These are phyloP conservation scores for Saccharomycopsis olivae DNA, from an alignment of 805 yeast species.

Conservation along the genomic window DNA sequence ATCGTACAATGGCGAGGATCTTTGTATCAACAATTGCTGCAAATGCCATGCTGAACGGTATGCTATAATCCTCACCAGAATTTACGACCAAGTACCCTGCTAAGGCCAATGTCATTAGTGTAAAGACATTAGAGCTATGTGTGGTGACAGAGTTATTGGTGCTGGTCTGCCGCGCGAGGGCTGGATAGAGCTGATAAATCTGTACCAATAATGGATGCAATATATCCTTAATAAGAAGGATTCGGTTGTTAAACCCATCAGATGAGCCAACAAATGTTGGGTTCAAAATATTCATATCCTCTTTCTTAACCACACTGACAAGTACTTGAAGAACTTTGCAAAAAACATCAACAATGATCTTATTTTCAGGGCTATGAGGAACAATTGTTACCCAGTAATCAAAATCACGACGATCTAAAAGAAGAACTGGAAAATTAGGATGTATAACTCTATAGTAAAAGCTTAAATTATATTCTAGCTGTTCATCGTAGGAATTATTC, in stretches of 20 bases:
- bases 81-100: constrained; percentile 47
- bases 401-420: constrained; percentile 24
- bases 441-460: constrained; percentile 31
- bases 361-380: constrained; percentile 20
- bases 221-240: constrained; percentile 15
- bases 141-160: background rate
- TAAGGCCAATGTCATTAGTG: constrained; percentile 13
- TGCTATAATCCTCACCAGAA: constrained; percentile 50
- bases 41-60: constrained; percentile 43
- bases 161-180: background rate
- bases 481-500: constrained; percentile 11
- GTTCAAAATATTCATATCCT: constrained; percentile 22
- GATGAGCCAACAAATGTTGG: background rate
- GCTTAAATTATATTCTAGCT: constrained; percentile 23
- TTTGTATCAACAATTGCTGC: constrained; percentile 50
- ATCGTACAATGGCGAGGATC: constrained; percentile 26
- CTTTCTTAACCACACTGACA: constrained; percentile 25
- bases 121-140: constrained; percentile 3
- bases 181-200: constrained; percentile 16
- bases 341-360: constrained; percentile 26
- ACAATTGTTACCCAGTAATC: constrained; percentile 16
- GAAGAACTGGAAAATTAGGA: constrained; percentile 30
- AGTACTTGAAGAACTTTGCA: constrained; percentile 27
- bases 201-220: constrained; percentile 17
- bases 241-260: constrained; percentile 1